These are phyloP conservation scores for Fagus sylvatica DNA, from an alignment of 306 rosid genomes.

Conservation along the genomic window DNA sequence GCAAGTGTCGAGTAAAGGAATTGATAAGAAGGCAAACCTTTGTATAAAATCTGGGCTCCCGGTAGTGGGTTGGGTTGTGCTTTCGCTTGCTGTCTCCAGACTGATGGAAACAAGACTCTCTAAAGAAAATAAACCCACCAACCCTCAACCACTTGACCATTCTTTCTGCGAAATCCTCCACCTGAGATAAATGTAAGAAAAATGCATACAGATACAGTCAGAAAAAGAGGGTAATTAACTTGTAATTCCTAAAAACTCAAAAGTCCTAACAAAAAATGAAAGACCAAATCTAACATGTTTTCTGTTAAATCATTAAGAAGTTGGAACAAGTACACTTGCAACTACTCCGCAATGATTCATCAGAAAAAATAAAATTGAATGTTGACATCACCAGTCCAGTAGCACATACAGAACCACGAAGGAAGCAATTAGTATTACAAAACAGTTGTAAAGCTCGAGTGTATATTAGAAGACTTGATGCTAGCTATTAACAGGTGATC, in stretches of 20 bases:
- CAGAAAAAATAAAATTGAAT: background rate
- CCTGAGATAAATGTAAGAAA: constrained; percentile 44
- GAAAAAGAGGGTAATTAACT: background rate
- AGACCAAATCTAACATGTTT: background rate
- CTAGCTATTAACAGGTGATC: no score
- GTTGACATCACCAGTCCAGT: background rate
- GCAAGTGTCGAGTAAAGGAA: background rate
- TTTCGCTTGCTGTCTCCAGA: constrained; percentile 94
- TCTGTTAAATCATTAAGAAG: background rate
- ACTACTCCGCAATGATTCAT: background rate
- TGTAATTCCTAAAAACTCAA: background rate
- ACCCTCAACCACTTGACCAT: constrained; percentile 91
- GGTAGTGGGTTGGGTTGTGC: constrained; percentile 92
- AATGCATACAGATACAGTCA: background rate
- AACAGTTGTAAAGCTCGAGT: background rate
- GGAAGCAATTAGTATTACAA: background rate
- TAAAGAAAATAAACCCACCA: constrained; percentile 79
- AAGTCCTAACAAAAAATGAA: background rate
- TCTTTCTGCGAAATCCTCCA: constrained; percentile 61
- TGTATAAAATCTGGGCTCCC: constrained; percentile 91
- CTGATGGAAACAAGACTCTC: constrained; percentile 98
- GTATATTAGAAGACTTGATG: background rate
- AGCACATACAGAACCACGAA: background rate
- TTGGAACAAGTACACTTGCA: background rate
- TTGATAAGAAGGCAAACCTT: constrained; percentile 54